Evolutionary conservation across 352 stramenopile species (phyloP).

Genomic region (Globisporangium middletonii): DNA sequence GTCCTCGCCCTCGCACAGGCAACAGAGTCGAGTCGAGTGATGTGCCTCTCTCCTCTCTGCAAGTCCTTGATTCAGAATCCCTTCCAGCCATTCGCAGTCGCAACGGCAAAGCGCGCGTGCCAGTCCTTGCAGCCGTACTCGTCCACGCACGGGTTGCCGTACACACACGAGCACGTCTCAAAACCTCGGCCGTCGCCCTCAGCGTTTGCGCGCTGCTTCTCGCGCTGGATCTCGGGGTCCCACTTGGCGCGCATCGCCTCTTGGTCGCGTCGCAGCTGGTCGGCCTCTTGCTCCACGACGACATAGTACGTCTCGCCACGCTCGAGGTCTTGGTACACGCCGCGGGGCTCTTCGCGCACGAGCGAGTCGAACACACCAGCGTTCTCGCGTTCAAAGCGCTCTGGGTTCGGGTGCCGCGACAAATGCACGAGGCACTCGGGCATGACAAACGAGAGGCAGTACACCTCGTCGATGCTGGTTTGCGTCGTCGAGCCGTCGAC

Average conservation of each 20-base stretch:
- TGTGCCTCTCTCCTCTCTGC: constrained; percentile 34
- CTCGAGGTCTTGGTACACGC: constrained; percentile 64
- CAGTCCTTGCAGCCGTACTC: constrained; percentile 89
- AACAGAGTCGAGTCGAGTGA: too few relatives aligned
- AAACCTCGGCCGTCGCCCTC: constrained; percentile 63
- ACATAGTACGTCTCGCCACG: constrained; percentile 74
- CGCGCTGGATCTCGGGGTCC: constrained; percentile 22
- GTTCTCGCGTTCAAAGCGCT: constrained; percentile 53
- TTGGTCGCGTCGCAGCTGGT: constrained; percentile 65
- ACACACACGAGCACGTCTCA: constrained; percentile 86
- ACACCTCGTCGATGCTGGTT: constrained; percentile 72
- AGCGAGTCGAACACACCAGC: constrained; percentile 47
- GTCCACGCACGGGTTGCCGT: constrained; percentile 88
- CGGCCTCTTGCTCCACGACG: constrained; percentile 74
- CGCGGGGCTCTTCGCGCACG: constrained; percentile 57
- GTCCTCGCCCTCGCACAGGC: too few relatives aligned
- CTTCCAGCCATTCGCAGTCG: constrained; percentile 87
- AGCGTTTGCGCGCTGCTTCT: constrained; percentile 22
- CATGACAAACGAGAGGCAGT: constrained; percentile 88
- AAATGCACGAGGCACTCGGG: constrained; percentile 79
- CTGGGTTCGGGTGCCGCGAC: constrained; percentile 33
- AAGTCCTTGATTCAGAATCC: constrained; percentile 89
- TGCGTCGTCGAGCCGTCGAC: constrained; percentile 71
- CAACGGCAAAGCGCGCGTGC: constrained; percentile 77
- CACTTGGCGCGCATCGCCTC: constrained; percentile 50